Percentiles rank a stretch among this genome's conserved stretches.
Evolutionary conservation across 2,329 filamentous ascomycete species (phyloP).

Genomic region (Aspergillus luchuensis): DNA sequence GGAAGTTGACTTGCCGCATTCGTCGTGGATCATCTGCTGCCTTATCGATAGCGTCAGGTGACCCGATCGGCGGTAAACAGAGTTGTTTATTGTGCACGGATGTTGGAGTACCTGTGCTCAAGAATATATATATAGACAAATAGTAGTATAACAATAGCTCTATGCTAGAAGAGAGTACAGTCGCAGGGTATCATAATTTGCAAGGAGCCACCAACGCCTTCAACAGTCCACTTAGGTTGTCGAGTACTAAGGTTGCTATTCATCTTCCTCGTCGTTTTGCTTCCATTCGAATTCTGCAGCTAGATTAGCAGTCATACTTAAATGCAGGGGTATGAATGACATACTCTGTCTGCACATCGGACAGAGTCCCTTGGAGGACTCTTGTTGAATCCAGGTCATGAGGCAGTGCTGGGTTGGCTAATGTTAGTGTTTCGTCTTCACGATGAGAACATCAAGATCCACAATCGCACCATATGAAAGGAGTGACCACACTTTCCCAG

Average conservation of each 20-base stretch:
- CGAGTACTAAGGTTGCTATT: not conserved
- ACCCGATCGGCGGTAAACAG: not conserved
- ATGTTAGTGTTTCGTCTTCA: constrained; percentile 1
- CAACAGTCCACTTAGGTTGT: not conserved
- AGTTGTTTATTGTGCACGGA: not conserved
- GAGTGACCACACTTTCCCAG: constrained; percentile 96
- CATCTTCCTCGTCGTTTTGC: constrained; percentile 35
- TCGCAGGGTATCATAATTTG: constrained; percentile 24
- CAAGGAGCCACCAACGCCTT: constrained; percentile 15
- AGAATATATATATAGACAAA: not conserved
- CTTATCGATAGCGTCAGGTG: constrained; percentile 34
- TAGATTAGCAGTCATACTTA: constrained; percentile 15
- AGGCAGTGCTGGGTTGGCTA: constrained; percentile 75
- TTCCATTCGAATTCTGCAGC: constrained; percentile 57
- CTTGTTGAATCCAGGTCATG: constrained; percentile 83
- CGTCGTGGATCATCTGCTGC: constrained; percentile 15
- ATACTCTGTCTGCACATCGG: constrained; percentile 96
- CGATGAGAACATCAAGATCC: constrained; percentile 14
- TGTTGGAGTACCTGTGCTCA: not conserved
- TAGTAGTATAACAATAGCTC: constrained; percentile 7
- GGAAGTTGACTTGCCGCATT: not conserved
- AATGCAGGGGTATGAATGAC: constrained; percentile 23
- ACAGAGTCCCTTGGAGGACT: constrained; percentile 88
- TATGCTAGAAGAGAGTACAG: constrained; percentile 11
- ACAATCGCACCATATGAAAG: constrained; percentile 80